These are phyloP conservation scores for Coniochaeta prunicola DNA, from an alignment of 2,329 filamentous ascomycete genomes.

Conservation along the genomic window DNA sequence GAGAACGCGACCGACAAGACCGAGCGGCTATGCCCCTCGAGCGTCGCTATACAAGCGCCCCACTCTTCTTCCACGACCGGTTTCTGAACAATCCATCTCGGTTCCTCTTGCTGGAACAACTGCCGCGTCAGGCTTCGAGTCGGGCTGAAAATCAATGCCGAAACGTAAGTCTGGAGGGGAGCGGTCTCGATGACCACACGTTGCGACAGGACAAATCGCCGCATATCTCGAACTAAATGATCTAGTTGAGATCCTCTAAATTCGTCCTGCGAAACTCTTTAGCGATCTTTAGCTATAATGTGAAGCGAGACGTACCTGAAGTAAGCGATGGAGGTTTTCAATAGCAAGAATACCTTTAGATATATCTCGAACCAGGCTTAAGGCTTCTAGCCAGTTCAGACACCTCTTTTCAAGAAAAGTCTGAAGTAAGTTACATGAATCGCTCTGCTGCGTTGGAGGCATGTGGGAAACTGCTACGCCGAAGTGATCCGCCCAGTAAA, in stretches of 20 bases:
- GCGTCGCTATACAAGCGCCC: background rate
- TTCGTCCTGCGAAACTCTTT: background rate
- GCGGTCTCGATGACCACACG: background rate
- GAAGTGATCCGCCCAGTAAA: slow-evolving; percentile 23
- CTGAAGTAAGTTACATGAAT: too few species aligned
- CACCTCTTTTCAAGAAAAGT: background rate
- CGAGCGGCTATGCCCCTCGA: background rate
- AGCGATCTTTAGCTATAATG: too few species aligned
- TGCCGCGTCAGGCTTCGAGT: background rate
- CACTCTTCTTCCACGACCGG: background rate
- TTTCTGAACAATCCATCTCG: background rate
- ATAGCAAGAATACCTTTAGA: background rate
- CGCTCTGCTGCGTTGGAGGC: too few species aligned
- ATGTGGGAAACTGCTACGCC: too few species aligned
- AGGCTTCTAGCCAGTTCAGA: background rate
- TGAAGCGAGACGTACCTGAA: background rate
- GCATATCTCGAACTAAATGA: background rate
- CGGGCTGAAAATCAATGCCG: background rate
- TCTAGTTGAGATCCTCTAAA: background rate
- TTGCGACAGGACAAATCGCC: background rate
- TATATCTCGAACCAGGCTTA: background rate
- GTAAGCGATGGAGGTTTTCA: background rate
- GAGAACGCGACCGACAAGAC: background rate
- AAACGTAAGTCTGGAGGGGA: background rate
- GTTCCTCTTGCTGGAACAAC: background rate